Conservation (phyloP, 768 basidiomycete genomes). For the Clitopilus hobsonii region DNA sequence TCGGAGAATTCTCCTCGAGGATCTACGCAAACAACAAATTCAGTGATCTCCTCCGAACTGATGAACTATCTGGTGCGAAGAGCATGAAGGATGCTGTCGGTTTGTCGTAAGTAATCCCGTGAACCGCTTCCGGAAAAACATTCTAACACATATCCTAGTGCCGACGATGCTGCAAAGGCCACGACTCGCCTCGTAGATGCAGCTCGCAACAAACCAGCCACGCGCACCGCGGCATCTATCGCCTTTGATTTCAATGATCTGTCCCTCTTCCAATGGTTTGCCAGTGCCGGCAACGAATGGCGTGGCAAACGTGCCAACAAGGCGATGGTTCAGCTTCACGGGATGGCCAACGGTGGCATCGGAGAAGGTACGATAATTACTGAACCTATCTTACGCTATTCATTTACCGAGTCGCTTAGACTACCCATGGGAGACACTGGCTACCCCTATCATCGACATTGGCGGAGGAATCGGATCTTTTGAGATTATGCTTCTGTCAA, state of each 20-base stretch:
- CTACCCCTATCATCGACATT: conserved; percentile 5
- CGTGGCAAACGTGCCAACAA: conserved; percentile 2
- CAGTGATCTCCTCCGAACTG: conserved; percentile 5
- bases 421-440: conserved; percentile 5
- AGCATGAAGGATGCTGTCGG: conserved; percentile 8
- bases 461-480: conserved; percentile 8
- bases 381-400: background rate
- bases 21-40: conserved; percentile 4
- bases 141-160: background rate
- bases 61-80: background rate
- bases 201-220: background rate
- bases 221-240: conserved; percentile 1
- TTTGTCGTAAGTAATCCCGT: background rate
- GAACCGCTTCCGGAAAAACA: too few relatives aligned
- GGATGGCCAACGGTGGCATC: conserved; percentile 4
- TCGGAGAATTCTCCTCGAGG: conserved; percentile 2
- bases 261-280: conserved; percentile 3
- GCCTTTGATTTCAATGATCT: background rate
- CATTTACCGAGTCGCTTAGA: background rate
- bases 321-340: conserved; percentile 7
- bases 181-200: conserved; percentile 4
- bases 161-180: conserved; percentile 6
- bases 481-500: conserved; percentile 1
- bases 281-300: conserved; percentile 3
- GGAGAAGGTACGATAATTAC: background rate